Evolutionary conservation across 805 yeast species (phyloP), one percentile per base, ranked within the genome.

Genomic region (Grigorovia humatica): DNA sequence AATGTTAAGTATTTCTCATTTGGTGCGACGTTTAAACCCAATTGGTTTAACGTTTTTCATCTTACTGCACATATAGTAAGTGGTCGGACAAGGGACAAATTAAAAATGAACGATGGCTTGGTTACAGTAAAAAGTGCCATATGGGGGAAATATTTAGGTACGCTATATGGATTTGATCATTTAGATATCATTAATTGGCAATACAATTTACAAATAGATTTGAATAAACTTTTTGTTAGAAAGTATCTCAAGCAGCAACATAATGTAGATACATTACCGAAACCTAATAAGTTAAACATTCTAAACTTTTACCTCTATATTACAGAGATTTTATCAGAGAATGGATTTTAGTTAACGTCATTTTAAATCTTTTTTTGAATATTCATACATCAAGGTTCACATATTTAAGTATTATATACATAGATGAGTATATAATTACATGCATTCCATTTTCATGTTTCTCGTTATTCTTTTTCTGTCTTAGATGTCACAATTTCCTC

Each of bases 131-230:
- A 73, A 42, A 85, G 93, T 53, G 72, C 95, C 1, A 78, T 77
- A 59, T 89, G 96, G 96, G 96, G 96, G 0, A 69, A 79, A 46
- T 87, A 85, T 66, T 63, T 81, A 57, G 97, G 96, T 0, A 85
- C 93, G 0, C 65, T 90, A 40, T 79, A 79, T 43, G 76, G 81
- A 55, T 88, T 85, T 2, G 96, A 89, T 67, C 97, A 89, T 68
- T 70, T 88, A 54, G 96, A 90, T 64, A 70, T 88, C 53, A 87
- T 89, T 48, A 90, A 89, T 62, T 84, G 96, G 95, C 77, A 82
- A 48, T 83, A 82, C 59, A 62, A 73, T 2, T 52, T 77, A 2
- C 75, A 78, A 53, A 73, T 59, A 52, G 66, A 61, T 45, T 41
- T 60, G 13, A 52, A 53, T n/a, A 53, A 50, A 9, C 32, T 52